Conservation (phyloP, 2,329 filamentous ascomycete species). For the Ascochyta rabiei region DNA sequence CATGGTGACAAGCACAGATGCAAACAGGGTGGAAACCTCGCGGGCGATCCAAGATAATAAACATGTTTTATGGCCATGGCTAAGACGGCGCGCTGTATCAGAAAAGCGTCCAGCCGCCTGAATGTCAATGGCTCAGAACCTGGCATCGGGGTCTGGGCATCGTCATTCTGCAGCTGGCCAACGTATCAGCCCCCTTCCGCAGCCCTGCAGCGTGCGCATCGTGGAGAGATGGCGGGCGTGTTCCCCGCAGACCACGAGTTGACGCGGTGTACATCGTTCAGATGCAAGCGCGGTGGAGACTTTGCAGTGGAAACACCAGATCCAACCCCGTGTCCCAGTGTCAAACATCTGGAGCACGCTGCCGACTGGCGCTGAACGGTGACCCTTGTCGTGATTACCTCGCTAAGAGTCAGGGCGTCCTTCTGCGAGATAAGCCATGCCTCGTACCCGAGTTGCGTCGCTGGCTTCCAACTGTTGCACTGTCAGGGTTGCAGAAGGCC, state of each 20-base stretch:
- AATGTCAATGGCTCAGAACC: slow-evolving; percentile 18
- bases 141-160: slow-evolving; percentile 29
- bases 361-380: slow-evolving; percentile 5
- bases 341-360: slow-evolving; percentile 11
- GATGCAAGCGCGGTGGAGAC: slow-evolving; percentile 3
- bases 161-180: slow-evolving; percentile 28
- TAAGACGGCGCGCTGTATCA: slow-evolving; percentile 14
- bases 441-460: slow-evolving; percentile 3
- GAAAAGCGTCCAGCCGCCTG: slow-evolving; percentile 18
- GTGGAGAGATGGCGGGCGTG: slow-evolving; percentile 6
- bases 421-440: slow-evolving; percentile 23
- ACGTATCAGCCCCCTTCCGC: slow-evolving; percentile 25
- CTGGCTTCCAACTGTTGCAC: not conserved
- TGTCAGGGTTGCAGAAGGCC: too few species aligned
- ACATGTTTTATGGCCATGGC: slow-evolving; percentile 32
- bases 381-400: slow-evolving; percentile 21
- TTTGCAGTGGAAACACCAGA: not conserved
- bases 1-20: slow-evolving; percentile 28
- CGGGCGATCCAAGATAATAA: slow-evolving; percentile 21
- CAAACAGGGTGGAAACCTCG: slow-evolving; percentile 11
- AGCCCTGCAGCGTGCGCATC: not conserved
- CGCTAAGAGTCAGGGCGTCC: slow-evolving; percentile 15
- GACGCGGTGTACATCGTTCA: slow-evolving; percentile 6
- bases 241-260: slow-evolving; percentile 6
- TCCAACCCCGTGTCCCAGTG: slow-evolving; percentile 11